These are phyloP conservation scores for Barnettozyma sp. DNA, from an alignment of 805 yeast genomes.

Conservation along the genomic window DNA sequence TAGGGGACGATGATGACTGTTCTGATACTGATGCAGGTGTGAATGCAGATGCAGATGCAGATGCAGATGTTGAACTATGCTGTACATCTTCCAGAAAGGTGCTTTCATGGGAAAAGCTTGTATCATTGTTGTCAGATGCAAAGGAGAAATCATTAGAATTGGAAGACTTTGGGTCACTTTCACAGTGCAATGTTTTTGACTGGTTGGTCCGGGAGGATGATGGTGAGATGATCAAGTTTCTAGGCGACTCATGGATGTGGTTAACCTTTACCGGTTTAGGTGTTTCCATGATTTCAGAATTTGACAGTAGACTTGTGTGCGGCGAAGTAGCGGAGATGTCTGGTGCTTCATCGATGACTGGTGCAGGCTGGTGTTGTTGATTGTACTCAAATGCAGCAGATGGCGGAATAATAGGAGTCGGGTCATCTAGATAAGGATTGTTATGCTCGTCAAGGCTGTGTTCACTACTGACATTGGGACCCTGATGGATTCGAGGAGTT, in stretches of 20 bases:
- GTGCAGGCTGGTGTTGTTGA: constrained; percentile 1
- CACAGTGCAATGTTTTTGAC: background rate
- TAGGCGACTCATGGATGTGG: constrained; percentile 4
- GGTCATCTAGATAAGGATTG: constrained; percentile 4
- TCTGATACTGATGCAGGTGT: no score
- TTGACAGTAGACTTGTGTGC: constrained; percentile 3
- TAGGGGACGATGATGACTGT: no score
- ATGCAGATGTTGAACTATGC: no score
- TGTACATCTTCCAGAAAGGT: constrained; percentile 5
- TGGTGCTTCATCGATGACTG: background rate
- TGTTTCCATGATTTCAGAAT: constrained; percentile 3
- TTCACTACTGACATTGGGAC: background rate
- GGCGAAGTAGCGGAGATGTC: constrained; percentile 5
- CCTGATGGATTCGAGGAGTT: constrained; percentile 17
- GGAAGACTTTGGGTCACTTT: background rate
- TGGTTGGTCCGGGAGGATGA: background rate
- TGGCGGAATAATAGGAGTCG: constrained; percentile 5
- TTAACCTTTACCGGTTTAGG: constrained; percentile 5
- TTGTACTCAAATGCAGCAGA: background rate
- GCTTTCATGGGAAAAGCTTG: constrained; percentile 19
- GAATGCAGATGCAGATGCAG: no score
- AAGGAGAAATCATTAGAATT: constrained; percentile 9
- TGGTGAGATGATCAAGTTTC: background rate
- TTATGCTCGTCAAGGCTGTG: background rate
- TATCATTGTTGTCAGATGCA: constrained; percentile 14